Evolutionary conservation across 768 basidiomycete genomes (phyloP), one percentile per base, ranked within the genome.

Genomic region (Serendipita sp.): DNA sequence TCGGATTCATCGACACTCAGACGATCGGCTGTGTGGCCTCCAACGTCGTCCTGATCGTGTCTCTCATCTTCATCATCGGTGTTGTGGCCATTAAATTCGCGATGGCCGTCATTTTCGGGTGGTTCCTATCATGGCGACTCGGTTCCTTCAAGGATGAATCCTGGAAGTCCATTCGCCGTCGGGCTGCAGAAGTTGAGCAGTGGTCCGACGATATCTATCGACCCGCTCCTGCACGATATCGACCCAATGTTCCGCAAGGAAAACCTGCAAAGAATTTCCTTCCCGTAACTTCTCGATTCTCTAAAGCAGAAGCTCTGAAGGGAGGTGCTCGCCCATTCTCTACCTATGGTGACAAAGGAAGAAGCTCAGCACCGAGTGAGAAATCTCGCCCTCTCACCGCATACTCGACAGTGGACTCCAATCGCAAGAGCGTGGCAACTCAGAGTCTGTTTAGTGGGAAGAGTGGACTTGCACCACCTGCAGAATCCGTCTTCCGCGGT

Each of bases 141-240:
- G 96, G 96, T 56, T 88, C 89, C 68, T 98, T 95, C 80, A 87
- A 88, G 67, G 81, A 83, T 45, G 96, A 99, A 76, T 91, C 92
- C 15, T 92, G 93, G 72, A 86, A 90, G 72, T 83, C 98, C 72
- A 83, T 94, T 13, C 92, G 92, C 85, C 83, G 85, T 67, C 86
- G 95, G 28, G 85, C 88, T 1, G 82, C 83, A 28, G 90, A 92
- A 73, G 96, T 99, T 70, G 96, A 99, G 74, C 84, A 87, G 70
- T 99, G 96, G 96, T 85, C 92, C 28, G 87, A 86, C 69, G 92
- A 97, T 71, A 98, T 99, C 68, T 94, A 95, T 74, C 84, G 86
- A 47, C 85, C 95, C 13, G 96, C 96, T 1, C 96, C 96, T 1
- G 86, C 86, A 67, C 79, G 87, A 63, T 89, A 92, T 70, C 84